Evolutionary conservation across 1,139 yeast genomes (phyloP).

Genomic region (Suzukiozyma palmioleophila): DNA sequence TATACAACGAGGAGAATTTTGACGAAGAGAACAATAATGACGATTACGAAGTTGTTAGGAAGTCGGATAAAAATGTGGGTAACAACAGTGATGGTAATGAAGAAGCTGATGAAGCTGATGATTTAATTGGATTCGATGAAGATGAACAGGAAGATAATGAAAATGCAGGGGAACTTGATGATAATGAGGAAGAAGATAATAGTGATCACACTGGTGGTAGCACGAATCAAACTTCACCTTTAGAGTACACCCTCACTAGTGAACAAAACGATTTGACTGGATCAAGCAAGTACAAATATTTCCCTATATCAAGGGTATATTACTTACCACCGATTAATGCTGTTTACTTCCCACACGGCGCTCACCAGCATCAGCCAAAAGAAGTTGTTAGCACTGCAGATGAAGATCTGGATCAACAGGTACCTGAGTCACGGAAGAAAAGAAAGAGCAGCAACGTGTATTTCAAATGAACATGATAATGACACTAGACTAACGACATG

Average conservation of each 20-base stretch:
- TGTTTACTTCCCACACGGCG: constrained; percentile 58
- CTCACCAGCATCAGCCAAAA: constrained; percentile 36
- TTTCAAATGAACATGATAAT: constrained; percentile 16
- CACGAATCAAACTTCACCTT: constrained; percentile 9
- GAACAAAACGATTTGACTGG: constrained; percentile 13
- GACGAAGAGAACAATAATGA: constrained; percentile 7
- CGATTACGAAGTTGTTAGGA: constrained; percentile 4
- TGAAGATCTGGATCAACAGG: constrained; percentile 6
- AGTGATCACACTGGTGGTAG: constrained; percentile 4
- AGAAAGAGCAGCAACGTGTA: constrained; percentile 30
- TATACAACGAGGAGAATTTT: constrained; percentile 7
- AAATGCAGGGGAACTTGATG: constrained; percentile 4
- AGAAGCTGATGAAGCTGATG: constrained; percentile 11
- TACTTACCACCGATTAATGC: constrained; percentile 58
- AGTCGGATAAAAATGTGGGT: constrained; percentile 5
- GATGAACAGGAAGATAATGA: constrained; percentile 10
- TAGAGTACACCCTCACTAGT: constrained; percentile 11
- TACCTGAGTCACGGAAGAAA: constrained; percentile 8
- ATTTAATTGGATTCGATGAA: constrained; percentile 7
- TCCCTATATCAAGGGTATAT: constrained; percentile 53
- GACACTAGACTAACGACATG: no score
- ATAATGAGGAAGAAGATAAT: constrained; percentile 4
- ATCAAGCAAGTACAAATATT: constrained; percentile 42
- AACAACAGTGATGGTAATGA: constrained; percentile 4
- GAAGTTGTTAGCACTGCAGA: constrained; percentile 9